Base-by-base conservation (phyloP, 768 basidiomycete genomes). In the Leucosporidium creatinivorum region DNA sequence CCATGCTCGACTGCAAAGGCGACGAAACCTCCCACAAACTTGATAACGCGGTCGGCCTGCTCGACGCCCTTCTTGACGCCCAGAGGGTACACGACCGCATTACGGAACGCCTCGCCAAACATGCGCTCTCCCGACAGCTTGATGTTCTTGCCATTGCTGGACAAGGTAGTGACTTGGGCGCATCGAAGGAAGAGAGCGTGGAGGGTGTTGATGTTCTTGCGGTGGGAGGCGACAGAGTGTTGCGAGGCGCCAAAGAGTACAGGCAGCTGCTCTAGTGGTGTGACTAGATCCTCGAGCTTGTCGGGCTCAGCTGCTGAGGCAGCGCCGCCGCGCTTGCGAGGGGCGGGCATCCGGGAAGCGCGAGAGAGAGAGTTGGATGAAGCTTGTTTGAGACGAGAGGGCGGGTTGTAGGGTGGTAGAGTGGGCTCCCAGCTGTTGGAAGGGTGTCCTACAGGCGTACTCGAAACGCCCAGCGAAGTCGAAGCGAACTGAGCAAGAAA, bases 191-290 rank as follows among this genome's bases (percentile, higher is more conserved):
- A 91, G 51, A 93, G 78, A 77, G 91, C 91, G 81, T 89, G 82
- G 4, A 96, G 83, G 0, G 86, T 85, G 51, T 91, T 86, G 60
- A 87, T 81, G 79, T 96, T 94, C 82, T 96, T 96, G 69, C 87
- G 86, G 78, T 97, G 93, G 77, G 90, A 92, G 13, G 89, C 68
- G 12, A 65, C 57, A 17, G 62, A 65, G 31, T 48, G 44, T 36
- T 69, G 68, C 0, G 71, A 58, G 28, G 64, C 62, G 56, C 33
- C 47, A 61, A 73, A 73, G 26, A 69, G 56, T 2, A 39, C 31
- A 7, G 60, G 58, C 5, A 73, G 31, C 8, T 67, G 68, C n/a
- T 55, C 55, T 58, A 73, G 66, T 13, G 57, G 60, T 1, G 25
- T 26, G 1, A 19, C 10, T 18, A 71, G 70, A 9, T 64, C 6